Evolutionary conservation across 208 protist species (phyloP), one percentile per base, ranked within the genome.

Genomic region (Leishmania amazonensis): DNA sequence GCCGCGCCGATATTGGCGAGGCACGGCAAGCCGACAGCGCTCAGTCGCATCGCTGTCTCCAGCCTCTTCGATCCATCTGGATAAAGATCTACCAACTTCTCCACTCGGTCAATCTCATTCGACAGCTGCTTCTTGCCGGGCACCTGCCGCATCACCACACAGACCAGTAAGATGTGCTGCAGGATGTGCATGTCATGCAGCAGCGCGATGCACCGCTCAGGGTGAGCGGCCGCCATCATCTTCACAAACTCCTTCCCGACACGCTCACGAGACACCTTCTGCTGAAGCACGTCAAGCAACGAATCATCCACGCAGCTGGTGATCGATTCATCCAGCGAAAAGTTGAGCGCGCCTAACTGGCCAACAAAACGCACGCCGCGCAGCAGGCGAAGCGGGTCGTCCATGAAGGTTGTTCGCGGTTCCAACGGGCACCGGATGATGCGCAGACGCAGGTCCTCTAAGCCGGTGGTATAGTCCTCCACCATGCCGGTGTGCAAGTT

Each of bases 401-500:
- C 97, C 9, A 40, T 80, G 77, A 99, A 98, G 31, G 97, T 99
- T 35, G 91, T 87, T 19, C 70, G 76, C 24, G 97, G 96, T 28
- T 88, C 85, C 11, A 99, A 78, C 40, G 97, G 96, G 72, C 98
- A 99, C 49, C 98, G 92, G 24, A 99, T 84, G 13, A 99, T 62
- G 49, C 93, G 88, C 19, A 54, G 81, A 13, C 90, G 83, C 57
- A 99, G 78, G 85, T 99, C 98, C 19, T 92, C 87, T 24, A 99
- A 79, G 19, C 97, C 98, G 15, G 88, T 93, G 3, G 96, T 99
- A 75, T 97, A 99, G 89, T 99, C 99, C 85, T 99, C 98, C 53
- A 99, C 91, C 40, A 83, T 81, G 38, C 87, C 86, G 15, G 87
- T 98, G 85, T 99, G 94, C n/a, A 99, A 89, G 85, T 99, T 99